Percentiles rank a stretch among this genome's conserved stretches.
phyloP scores from a whole-genome alignment of 1,139 yeast genomes.

The Kodamaea derodonti region DNA sequence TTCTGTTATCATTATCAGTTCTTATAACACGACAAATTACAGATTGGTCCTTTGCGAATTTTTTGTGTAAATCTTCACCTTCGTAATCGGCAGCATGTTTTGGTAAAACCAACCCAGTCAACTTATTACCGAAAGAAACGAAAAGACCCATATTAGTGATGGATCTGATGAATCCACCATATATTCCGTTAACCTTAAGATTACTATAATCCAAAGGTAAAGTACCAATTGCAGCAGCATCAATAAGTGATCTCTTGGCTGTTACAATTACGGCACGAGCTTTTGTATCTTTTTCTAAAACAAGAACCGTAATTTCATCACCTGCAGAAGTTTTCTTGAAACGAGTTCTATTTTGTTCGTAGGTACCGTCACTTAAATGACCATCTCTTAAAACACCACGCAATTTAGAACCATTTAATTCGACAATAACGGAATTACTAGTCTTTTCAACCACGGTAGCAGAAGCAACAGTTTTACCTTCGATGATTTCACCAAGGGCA shows the following conservation, averaged over 20 bases:
- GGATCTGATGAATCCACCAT: slow-evolving; percentile 75
- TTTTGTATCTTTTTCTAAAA: slow-evolving; percentile 64
- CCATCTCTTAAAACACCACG: slow-evolving; percentile 74
- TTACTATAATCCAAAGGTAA: slow-evolving; percentile 63
- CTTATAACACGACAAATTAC: slow-evolving; percentile 62
- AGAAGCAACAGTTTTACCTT: slow-evolving; percentile 63
- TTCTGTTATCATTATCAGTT: slow-evolving; percentile 60
- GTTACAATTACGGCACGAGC: slow-evolving; percentile 60
- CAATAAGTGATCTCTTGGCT: slow-evolving; percentile 63
- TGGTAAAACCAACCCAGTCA: slow-evolving; percentile 82
- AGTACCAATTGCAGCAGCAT: slow-evolving; percentile 51
- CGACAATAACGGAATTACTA: slow-evolving; percentile 66
- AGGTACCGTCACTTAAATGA: slow-evolving; percentile 73
- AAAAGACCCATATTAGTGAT: slow-evolving; percentile 78
- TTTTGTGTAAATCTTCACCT: slow-evolving; percentile 52
- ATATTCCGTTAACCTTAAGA: slow-evolving; percentile 38
- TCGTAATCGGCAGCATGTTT: slow-evolving; percentile 61
- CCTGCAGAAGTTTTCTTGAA: slow-evolving; percentile 62
- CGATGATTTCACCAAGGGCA: slow-evolving; percentile 44
- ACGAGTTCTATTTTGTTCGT: slow-evolving; percentile 64
- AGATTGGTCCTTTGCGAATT: slow-evolving; percentile 64
- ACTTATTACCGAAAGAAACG: slow-evolving; percentile 73
- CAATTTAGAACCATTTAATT: slow-evolving; percentile 50
- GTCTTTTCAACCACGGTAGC: slow-evolving; percentile 73
- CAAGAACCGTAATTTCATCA: slow-evolving; percentile 52